Conservation (phyloP, 1,284 basidiomycete genomes). For the Termitomyces sp. region DNA sequence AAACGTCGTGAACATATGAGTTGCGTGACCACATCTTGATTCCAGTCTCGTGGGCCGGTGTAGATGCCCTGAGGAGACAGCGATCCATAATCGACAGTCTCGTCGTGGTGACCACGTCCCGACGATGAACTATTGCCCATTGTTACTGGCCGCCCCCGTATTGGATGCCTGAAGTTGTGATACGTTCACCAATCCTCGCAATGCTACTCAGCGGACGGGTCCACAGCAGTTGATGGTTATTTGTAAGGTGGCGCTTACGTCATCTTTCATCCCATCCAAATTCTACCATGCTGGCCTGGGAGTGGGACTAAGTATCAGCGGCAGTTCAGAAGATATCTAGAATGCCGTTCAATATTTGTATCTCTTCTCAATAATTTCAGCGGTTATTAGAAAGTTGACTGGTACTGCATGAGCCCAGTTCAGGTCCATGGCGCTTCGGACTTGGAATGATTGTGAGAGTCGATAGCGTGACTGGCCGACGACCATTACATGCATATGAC, state of each 20-base stretch:
- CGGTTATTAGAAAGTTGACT: neutral
- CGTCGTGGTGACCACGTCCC: constrained; percentile 65
- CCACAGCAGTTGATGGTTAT: constrained; percentile 18
- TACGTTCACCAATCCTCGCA: constrained; percentile 6
- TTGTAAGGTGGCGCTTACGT: constrained; percentile 17
- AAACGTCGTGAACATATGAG: constrained; percentile 85
- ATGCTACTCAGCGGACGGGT: neutral
- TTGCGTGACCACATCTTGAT: constrained; percentile 80
- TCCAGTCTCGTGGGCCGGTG: constrained; percentile 85
- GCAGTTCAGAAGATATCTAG: neutral
- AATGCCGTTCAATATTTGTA: neutral
- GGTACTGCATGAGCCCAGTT: neutral
- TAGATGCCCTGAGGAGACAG: constrained; percentile 89
- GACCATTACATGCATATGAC: neutral
- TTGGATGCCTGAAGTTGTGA: constrained; percentile 4
- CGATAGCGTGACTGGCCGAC: constrained; percentile 15
- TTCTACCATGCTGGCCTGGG: neutral
- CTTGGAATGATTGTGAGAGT: constrained; percentile 13
- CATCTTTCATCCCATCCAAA: neutral
- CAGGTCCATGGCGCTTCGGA: neutral
- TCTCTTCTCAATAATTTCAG: neutral
- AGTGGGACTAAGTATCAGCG: neutral
- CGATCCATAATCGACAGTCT: constrained; percentile 77
- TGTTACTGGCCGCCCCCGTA: constrained; percentile 8
- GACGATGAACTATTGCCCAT: constrained; percentile 82